Evolutionary conservation across 2,329 filamentous ascomycete species (phyloP).

Genomic region (Venturia carpophila): DNA sequence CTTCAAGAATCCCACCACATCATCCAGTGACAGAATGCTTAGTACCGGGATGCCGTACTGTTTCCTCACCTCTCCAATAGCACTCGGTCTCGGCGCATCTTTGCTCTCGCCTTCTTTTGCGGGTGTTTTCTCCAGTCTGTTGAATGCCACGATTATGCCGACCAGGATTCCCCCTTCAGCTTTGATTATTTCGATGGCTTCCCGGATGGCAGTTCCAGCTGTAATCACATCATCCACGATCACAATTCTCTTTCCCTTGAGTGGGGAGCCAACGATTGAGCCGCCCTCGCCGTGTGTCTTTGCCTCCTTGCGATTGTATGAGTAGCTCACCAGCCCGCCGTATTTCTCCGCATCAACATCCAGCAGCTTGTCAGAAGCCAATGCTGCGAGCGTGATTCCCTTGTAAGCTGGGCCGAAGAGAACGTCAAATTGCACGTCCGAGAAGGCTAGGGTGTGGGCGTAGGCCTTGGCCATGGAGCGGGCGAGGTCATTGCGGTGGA

Average conservation of each 20-base stretch:
- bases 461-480: conserved; percentile 74
- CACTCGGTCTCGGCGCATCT: conserved; percentile 62
- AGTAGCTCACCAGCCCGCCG: conserved; percentile 61
- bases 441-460: conserved; percentile 51
- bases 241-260: conserved; percentile 78
- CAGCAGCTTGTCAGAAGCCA: conserved; percentile 67
- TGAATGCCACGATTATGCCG: conserved; percentile 81
- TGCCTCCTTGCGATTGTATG: conserved; percentile 91
- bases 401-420: conserved; percentile 96
- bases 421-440: conserved; percentile 62
- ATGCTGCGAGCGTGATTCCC: conserved; percentile 81
- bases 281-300: conserved; percentile 96
- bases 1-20: conserved; percentile 52
- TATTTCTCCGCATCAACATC: conserved; percentile 60
- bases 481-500: conserved; percentile 74
- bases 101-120: conserved; percentile 49
- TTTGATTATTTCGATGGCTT: conserved; percentile 83
- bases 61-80: conserved; percentile 76
- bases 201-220: conserved; percentile 85
- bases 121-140: conserved; percentile 77
- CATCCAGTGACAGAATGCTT: conserved; percentile 73
- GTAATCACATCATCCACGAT: conserved; percentile 97
- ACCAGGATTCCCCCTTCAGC: conserved; percentile 76
- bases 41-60: conserved; percentile 79
- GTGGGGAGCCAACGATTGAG: conserved; percentile 76